Conservation (phyloP, 1,284 basidiomycete species). For the Ganoderma boninense region DNA sequence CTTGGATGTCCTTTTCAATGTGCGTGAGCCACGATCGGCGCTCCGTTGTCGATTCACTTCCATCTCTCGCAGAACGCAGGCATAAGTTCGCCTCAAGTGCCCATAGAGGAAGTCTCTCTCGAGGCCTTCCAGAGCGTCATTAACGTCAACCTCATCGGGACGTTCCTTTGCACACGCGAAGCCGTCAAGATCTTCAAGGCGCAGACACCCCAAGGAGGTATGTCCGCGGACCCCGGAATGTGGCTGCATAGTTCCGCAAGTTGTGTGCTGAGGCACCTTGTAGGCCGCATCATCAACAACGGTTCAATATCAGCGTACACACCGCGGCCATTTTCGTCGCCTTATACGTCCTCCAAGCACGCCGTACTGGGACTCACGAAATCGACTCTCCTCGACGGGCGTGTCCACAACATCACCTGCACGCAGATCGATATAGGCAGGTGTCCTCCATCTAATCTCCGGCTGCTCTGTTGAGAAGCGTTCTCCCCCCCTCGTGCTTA, state of each 20-base stretch:
- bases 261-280: background rate
- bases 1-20: slow-evolving; percentile 85
- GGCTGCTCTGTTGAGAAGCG: background rate
- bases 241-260: background rate
- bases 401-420: slow-evolving; percentile 75
- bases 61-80: slow-evolving; percentile 67
- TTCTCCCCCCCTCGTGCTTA: background rate
- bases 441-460: slow-evolving; percentile 7
- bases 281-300: slow-evolving; percentile 85
- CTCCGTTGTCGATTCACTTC: background rate
- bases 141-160: slow-evolving; percentile 74
- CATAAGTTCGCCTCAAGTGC: slow-evolving; percentile 54
- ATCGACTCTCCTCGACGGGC: slow-evolving; percentile 78
- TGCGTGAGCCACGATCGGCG: slow-evolving; percentile 56
- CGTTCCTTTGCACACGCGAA: slow-evolving; percentile 82
- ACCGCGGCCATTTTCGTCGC: slow-evolving; percentile 71
- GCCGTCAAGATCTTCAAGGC: slow-evolving; percentile 79
- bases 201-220: slow-evolving; percentile 77
- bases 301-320: slow-evolving; percentile 80
- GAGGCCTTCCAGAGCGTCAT: slow-evolving; percentile 70
- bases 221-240: slow-evolving; percentile 18
- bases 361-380: slow-evolving; percentile 81
- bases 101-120: slow-evolving; percentile 72
- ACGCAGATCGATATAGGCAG: slow-evolving; percentile 85
- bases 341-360: slow-evolving; percentile 84